A percentile compares a stretch with the other conserved stretches of the same genome.
Conservation (phyloP, 176 grass and related monocot species). For the Poa pratensis region DNA sequence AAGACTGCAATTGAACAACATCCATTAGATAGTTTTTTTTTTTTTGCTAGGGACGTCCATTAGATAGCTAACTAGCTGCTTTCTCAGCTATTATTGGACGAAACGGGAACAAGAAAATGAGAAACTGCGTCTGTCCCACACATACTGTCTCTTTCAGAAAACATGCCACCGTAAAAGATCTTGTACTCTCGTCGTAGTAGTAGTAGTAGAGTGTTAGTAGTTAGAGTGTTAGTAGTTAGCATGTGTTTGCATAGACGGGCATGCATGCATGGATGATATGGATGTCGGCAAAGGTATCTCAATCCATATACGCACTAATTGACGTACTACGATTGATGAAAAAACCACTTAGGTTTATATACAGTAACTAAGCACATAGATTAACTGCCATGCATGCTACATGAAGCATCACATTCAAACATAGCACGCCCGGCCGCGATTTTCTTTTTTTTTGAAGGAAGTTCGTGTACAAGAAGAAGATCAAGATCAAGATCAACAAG, state of each 20-base stretch:
- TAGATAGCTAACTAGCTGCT: background rate
- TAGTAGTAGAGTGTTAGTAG: background rate
- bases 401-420: slow-evolving; percentile 9
- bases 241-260: background rate
- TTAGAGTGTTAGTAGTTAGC: background rate
- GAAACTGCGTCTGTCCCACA: background rate
- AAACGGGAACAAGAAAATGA: background rate
- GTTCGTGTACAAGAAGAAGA: too few species aligned
- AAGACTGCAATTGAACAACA: background rate
- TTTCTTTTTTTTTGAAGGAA: too few species aligned
- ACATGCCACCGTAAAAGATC: background rate
- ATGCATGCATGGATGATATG: background rate
- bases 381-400: background rate
- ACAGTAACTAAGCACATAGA: background rate
- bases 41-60: too few species aligned
- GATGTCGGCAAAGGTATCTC: background rate
- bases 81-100: background rate
- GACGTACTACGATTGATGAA: background rate
- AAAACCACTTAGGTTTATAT: background rate
- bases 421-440: background rate
- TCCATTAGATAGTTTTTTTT: background rate
- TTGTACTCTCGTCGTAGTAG: background rate
- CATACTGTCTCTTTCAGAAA: slow-evolving; percentile 20
- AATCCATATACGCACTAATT: background rate
- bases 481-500: too few species aligned